phyloP scores from a whole-genome alignment of 2,329 filamentous ascomycete genomes.

The Talaromyces sp. region DNA sequence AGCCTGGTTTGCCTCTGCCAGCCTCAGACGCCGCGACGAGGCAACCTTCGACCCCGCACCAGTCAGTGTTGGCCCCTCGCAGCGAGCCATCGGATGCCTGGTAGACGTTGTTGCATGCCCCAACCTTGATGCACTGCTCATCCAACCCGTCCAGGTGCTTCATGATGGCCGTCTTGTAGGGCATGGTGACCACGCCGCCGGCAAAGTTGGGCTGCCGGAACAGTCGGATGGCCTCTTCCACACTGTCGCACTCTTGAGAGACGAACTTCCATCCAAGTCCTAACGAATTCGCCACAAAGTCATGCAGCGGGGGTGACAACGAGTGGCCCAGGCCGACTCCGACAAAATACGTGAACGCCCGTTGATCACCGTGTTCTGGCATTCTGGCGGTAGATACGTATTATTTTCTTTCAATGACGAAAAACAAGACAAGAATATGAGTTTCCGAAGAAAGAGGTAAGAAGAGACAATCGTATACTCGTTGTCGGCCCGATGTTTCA shows the following conservation, averaged over 20 bases:
- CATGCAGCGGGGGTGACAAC: conserved; percentile 38
- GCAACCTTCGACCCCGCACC: conserved; percentile 37
- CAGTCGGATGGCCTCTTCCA: conserved; percentile 28
- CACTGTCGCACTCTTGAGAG: conserved; percentile 23
- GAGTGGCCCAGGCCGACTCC: conserved; percentile 39
- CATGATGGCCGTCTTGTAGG: conserved; percentile 30
- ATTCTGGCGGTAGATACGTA: not conserved
- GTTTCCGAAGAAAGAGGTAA: too few relatives aligned
- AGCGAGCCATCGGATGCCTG: conserved; percentile 18
- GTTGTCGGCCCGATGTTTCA: not conserved
- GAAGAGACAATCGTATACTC: not conserved
- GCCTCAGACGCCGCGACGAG: conserved; percentile 18
- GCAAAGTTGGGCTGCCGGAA: conserved; percentile 24
- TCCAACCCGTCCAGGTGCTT: conserved; percentile 34
- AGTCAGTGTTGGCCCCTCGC: conserved; percentile 41
- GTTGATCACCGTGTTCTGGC: not conserved
- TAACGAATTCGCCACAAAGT: conserved; percentile 32
- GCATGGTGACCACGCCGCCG: conserved; percentile 39
- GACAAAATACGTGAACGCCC: conserved; percentile 27
- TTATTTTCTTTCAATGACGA: not conserved
- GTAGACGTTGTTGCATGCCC: conserved; percentile 22
- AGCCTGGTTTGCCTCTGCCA: conserved; percentile 19
- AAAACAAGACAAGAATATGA: not conserved
- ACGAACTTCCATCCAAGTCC: conserved; percentile 32
- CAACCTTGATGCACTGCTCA: conserved; percentile 28